These are phyloP conservation scores for Pythium pyrilobum DNA, from an alignment of 352 stramenopile genomes.

Conservation along the genomic window DNA sequence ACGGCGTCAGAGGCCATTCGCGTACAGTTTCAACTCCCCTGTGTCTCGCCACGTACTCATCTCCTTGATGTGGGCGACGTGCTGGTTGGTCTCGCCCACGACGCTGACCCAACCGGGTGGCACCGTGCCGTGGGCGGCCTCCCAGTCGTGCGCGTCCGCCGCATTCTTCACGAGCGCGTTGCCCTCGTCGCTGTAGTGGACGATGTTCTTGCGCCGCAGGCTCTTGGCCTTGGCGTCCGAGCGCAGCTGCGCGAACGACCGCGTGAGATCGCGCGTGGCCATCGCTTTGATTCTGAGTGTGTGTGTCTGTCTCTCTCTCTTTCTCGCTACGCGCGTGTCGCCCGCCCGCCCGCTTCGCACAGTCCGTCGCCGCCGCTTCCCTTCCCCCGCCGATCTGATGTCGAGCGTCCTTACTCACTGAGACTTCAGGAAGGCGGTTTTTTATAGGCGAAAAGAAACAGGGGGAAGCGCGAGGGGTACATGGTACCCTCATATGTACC, in stretches of 20 bases:
- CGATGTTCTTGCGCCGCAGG: constrained; percentile 81
- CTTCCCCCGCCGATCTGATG: not conserved
- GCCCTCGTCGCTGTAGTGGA: constrained; percentile 57
- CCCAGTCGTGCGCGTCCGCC: constrained; percentile 27
- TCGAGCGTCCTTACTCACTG: constrained; percentile 9
- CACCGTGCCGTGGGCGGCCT: constrained; percentile 30
- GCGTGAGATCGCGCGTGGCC: constrained; percentile 77
- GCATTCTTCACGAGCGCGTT: constrained; percentile 64
- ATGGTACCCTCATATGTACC: not conserved
- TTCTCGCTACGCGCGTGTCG: not conserved
- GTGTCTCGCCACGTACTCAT: constrained; percentile 51
- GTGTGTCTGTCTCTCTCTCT: not conserved
- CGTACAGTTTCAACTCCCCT: no score
- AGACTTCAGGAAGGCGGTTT: constrained; percentile 18
- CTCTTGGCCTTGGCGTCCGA: constrained; percentile 80
- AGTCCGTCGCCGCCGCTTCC: not conserved
- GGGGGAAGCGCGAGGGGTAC: not conserved
- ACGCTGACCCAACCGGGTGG: constrained; percentile 75
- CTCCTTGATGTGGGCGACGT: constrained; percentile 73
- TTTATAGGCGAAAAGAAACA: constrained; percentile 14
- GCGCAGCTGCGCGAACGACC: constrained; percentile 63
- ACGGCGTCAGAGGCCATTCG: no score
- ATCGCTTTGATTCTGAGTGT: constrained; percentile 21
- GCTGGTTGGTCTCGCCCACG: constrained; percentile 73
- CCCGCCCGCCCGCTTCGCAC: not conserved